Conservation (phyloP, 1,139 yeast species). For the Zygosaccharomyces sapae region DNA sequence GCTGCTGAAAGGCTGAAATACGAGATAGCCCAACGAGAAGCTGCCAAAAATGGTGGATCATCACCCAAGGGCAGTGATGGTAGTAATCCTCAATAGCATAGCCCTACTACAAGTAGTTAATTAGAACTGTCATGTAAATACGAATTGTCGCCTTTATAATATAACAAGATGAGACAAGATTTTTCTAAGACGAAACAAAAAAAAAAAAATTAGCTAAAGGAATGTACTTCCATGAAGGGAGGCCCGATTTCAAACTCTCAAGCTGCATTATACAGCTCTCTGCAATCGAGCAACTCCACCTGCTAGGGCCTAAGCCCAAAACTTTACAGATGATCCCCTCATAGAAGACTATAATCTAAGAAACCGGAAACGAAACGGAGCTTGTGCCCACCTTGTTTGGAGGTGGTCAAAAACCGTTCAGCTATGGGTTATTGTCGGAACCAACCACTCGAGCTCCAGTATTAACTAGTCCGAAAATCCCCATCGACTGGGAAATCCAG, state of each 20-base stretch:
- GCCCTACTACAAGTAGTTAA: background rate
- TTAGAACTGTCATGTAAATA: background rate
- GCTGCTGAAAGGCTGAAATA: conserved; percentile 64
- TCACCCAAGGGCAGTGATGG: conserved; percentile 5
- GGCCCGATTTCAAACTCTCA: conserved; percentile 40
- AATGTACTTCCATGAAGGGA: conserved; percentile 37
- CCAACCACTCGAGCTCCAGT: conserved; percentile 34
- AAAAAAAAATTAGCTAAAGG: conserved; percentile 18
- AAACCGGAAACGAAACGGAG: conserved; percentile 72
- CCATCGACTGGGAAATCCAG: conserved; percentile 1
- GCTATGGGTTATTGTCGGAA: conserved; percentile 37
- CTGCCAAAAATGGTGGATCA: conserved; percentile 19
- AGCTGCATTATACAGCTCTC: conserved; percentile 34
- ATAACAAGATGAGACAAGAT: background rate
- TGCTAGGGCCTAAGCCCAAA: background rate
- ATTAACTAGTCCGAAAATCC: conserved; percentile 29
- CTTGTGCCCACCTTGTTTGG: conserved; percentile 52
- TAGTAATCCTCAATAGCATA: conserved; percentile 2
- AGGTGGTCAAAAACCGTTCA: conserved; percentile 37
- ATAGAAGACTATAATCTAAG: conserved; percentile 49
- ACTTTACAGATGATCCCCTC: conserved; percentile 24
- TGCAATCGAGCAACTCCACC: conserved; percentile 33
- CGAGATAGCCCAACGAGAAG: conserved; percentile 44
- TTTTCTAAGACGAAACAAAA: background rate
- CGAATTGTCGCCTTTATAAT: background rate